Base-by-base conservation (phyloP, 345 rosid genomes). In the rapeseed (Brassica napus) region DNA sequence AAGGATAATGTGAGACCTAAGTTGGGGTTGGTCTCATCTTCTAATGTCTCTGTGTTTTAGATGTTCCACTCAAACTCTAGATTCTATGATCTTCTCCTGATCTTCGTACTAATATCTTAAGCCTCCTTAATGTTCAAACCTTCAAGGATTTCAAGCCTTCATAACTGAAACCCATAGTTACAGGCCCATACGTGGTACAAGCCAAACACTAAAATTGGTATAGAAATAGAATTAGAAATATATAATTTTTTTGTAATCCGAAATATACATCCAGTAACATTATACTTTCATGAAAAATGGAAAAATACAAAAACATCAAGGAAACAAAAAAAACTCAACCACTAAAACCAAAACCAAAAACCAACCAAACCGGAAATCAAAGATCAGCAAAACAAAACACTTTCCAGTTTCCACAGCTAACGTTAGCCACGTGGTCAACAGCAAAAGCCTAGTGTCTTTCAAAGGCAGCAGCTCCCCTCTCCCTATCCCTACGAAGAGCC, bases 401-500 rank as follows among this genome's bases (percentile, higher is more conserved):
- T 58, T 65, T 68, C 65, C 73, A 65, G 77, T 42, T 65, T 67
- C 69, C 58, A 24, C 34, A 67, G 44, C 69, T 66, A 15, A 73
- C 69, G 39, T 68, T 68, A 94, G 79, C 99, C 99, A 95, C 21
- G 94, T 91, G 30, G 84, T 87, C 71, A 95, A 74, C 83, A 95
- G 73, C 83, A 84, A 18, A 31, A 84, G 88, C 31, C 96, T 89
- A 8, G 89, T 92, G 68, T 95, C 97, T 85, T 95, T 95, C 1
- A 85, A 82, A 4, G 98, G 99, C 69, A 95, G 83, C 81, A 95
- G 54, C 83, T 95, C 97, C 82, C 97, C 97, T 83, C 88, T 88
- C 21, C 99, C 99, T 5, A 95, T 90, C 30, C 99, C 99, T 12
- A 95, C 88, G 24, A 93, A 93, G 21, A 95, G 59, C 79, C 94